Evolutionary conservation across 169 alveolate species (phyloP).

Genomic region (Cryptosporidium xiaoi): DNA sequence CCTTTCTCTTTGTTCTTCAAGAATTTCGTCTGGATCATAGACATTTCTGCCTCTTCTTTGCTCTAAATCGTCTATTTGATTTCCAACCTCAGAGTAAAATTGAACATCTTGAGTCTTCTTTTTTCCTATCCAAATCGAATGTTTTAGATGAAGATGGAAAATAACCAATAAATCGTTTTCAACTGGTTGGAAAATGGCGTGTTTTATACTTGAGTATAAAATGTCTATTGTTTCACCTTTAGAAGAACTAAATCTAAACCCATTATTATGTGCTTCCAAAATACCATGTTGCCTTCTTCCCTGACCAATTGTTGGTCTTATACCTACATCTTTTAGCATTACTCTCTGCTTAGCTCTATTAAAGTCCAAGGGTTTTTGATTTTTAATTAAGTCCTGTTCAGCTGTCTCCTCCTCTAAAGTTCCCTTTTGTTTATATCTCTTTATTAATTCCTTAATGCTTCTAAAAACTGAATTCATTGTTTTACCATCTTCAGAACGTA

Average conservation of each 20-base stretch:
- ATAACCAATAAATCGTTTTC: constrained; percentile 94
- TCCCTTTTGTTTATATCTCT: constrained; percentile 92
- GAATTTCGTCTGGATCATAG: constrained; percentile 96
- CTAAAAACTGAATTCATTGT: constrained; percentile 82
- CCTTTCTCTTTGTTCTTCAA: constrained; percentile 95
- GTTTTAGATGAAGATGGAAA: constrained; percentile 93
- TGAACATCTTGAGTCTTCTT: constrained; percentile 94
- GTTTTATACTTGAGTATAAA: constrained; percentile 92
- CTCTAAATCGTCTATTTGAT: constrained; percentile 96
- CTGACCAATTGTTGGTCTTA: constrained; percentile 83
- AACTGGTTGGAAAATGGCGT: constrained; percentile 97
- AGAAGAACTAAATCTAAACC: constrained; percentile 89
- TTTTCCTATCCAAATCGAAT: constrained; percentile 94
- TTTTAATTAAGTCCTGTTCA: constrained; percentile 89
- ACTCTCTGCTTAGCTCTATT: constrained; percentile 80
- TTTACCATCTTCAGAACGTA: constrained; percentile 89
- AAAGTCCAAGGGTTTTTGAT: constrained; percentile 74
- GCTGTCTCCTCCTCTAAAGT: constrained; percentile 90
- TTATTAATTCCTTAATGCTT: constrained; percentile 92
- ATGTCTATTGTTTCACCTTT: constrained; percentile 91
- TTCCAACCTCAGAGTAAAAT: constrained; percentile 96
- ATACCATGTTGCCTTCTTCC: constrained; percentile 84
- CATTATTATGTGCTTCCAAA: constrained; percentile 96
- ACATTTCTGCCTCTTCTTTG: constrained; percentile 87
- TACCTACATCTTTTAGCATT: constrained; percentile 81